Evolutionary conservation across 108 stramenopile genomes (phyloP).

Genomic region (Nitzschia palea): DNA sequence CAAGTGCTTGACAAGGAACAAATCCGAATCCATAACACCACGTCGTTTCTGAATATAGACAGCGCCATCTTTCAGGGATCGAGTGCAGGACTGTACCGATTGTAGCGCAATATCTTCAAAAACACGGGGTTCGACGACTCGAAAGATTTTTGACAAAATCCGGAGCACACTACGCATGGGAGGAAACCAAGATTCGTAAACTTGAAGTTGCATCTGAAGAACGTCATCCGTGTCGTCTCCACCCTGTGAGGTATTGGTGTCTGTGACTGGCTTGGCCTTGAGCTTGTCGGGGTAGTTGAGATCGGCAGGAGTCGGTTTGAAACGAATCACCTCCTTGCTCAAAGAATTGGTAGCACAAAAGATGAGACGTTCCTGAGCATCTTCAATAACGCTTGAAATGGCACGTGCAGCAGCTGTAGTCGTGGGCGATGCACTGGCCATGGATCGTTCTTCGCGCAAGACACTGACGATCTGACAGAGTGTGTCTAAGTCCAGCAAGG

Average conservation of each 20-base stretch:
- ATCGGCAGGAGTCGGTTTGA: conserved; percentile 75
- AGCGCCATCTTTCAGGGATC: conserved; percentile 76
- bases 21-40: conserved; percentile 76
- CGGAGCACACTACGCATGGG: conserved; percentile 85
- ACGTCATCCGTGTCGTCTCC: conserved; percentile 45
- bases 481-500: conserved; percentile 73
- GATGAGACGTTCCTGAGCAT: conserved; percentile 89
- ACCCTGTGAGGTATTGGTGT: background rate
- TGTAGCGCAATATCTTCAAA: conserved; percentile 91
- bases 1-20: conserved; percentile 89
- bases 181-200: conserved; percentile 91
- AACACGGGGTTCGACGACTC: conserved; percentile 88
- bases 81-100: conserved; percentile 83
- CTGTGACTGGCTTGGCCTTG: conserved; percentile 26
- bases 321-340: conserved; percentile 80
- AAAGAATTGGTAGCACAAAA: conserved; percentile 80
- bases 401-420: conserved; percentile 78
- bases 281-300: conserved; percentile 85
- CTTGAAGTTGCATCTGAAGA: conserved; percentile 64
- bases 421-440: conserved; percentile 71
- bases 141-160: conserved; percentile 89
- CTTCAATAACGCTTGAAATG: conserved; percentile 78
- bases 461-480: conserved; percentile 86
- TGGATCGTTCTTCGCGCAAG: conserved; percentile 77
- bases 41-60: conserved; percentile 59